Base-by-base conservation (phyloP, 208 protist genomes). In the Leishmania guyanensis region DNA sequence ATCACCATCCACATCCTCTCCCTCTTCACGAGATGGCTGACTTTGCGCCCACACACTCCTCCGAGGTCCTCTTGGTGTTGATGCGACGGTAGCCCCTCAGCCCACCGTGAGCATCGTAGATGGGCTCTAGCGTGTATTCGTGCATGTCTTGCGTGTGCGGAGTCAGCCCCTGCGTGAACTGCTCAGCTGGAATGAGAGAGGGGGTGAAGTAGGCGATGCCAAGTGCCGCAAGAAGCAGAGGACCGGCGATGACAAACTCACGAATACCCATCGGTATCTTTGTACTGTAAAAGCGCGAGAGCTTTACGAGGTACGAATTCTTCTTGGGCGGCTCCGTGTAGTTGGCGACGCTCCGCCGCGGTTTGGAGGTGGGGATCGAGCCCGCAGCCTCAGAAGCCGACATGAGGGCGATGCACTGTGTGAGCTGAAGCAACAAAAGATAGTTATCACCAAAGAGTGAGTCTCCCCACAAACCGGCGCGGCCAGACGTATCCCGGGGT, bases 221-320 rank as follows among this genome's bases (percentile, higher is more conserved):
- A 78, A 93, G 90, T 16, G 89, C 90, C 36, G 93, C 89, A 12
- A 94, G 46, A 14, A 94, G 68, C 29, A 95, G 74, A 5, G 93
- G 93, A 17, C 88, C 91, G 4, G 89, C 88, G 74, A 97, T 85
- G 53, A 97, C 90, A 86, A 97, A 97, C 88, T 97, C 91, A 33
- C 93, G 93, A 39, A 95, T 87, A 26, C 93, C 93, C 84, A 94
- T 90, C 12, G 93, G 93, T 75, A 95, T 97, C 48, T 91, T 92
- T 0, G 91, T 95, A 74, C 71, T 94, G 83, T 96, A 96, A 75
- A 94, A 94, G 26, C 83, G 84, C 9, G 91, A 85, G 64, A 93
- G 86, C 81, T 92, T 90, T 33, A 93, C 82, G 6, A 96, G 79
- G 76, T 88, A 89, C 1, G 83, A 82, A 50, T 96, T 96, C 75